Evolutionary conservation across 192 early-diverging fungal species (phyloP).

Genomic region (Anaeromyces robustus): DNA sequence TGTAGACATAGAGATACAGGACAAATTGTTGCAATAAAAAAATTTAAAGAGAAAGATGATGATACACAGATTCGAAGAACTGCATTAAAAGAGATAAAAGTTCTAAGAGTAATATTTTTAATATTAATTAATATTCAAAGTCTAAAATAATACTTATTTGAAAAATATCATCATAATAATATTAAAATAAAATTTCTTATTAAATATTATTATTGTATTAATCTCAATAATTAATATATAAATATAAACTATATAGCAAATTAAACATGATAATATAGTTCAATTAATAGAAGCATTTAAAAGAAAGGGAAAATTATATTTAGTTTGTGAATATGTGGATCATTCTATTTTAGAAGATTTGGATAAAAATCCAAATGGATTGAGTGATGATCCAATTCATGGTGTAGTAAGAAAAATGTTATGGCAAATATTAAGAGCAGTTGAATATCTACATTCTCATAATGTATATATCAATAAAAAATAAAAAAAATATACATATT

Average conservation of each 20-base stretch:
- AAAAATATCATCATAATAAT: slow-evolving; percentile 1
- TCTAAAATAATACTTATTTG: background rate
- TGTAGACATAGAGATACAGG: slow-evolving; percentile 46
- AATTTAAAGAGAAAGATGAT: slow-evolving; percentile 49
- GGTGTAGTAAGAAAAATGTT: slow-evolving; percentile 38
- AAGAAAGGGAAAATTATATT: slow-evolving; percentile 43
- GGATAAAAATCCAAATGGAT: slow-evolving; percentile 37
- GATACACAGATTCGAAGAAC: slow-evolving; percentile 49
- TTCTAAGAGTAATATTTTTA: slow-evolving; percentile 31
- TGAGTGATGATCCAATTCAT: slow-evolving; percentile 23
- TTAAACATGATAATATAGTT: slow-evolving; percentile 53
- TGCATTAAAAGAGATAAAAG: slow-evolving; percentile 38
- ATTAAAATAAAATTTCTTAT: background rate
- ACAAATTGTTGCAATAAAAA: slow-evolving; percentile 48
- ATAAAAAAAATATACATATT: too few relatives aligned
- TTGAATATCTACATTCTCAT: slow-evolving; percentile 47
- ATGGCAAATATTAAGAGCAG: slow-evolving; percentile 49
- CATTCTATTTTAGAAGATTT: slow-evolving; percentile 49
- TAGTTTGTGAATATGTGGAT: slow-evolving; percentile 50
- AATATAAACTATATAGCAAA: slow-evolving; percentile 18
- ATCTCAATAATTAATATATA: too few relatives aligned
- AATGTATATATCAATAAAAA: slow-evolving; percentile 28
- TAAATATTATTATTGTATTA: too few relatives aligned
- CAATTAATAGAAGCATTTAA: slow-evolving; percentile 46
- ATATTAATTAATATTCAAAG: background rate